Evolutionary conservation across 169 alveolate species (phyloP).

Genomic region (Cryptosporidium parvum): DNA sequence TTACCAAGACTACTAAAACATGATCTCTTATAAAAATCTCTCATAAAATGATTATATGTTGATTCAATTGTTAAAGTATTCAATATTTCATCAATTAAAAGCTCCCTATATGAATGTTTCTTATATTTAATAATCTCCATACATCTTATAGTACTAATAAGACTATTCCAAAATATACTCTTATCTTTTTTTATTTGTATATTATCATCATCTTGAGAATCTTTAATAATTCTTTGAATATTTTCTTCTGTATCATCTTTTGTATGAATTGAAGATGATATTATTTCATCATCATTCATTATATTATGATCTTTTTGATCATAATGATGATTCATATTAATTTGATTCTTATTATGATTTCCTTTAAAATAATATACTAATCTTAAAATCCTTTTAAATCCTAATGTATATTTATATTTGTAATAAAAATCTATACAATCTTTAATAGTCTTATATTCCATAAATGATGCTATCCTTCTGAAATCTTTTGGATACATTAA

Average conservation of each 20-base stretch:
- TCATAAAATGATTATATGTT: slow-evolving; percentile 1
- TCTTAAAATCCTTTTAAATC: slow-evolving; percentile 78
- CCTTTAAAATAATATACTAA: slow-evolving; percentile 27
- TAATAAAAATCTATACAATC: slow-evolving; percentile 86
- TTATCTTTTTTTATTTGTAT: neutral
- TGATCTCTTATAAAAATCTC: slow-evolving; percentile 9
- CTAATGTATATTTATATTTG: slow-evolving; percentile 78
- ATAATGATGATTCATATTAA: neutral
- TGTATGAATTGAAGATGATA: neutral
- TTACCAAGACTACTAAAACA: slow-evolving; percentile 20
- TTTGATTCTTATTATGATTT: slow-evolving; percentile 4
- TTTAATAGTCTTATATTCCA: slow-evolving; percentile 86
- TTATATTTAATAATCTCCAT: slow-evolving; percentile 44
- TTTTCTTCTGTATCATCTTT: neutral
- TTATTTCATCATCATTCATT: neutral
- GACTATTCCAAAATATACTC: slow-evolving; percentile 24
- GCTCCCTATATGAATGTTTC: slow-evolving; percentile 55
- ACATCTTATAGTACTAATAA: slow-evolving; percentile 19
- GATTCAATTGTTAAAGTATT: slow-evolving; percentile 9
- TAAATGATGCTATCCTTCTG: slow-evolving; percentile 86
- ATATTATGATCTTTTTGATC: too few species aligned
- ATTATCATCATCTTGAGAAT: neutral
- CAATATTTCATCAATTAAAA: slow-evolving; percentile 52
- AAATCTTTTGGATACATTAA: slow-evolving; percentile 90
- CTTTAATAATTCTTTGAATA: neutral